Base-by-base conservation (phyloP, 768 basidiomycete genomes). In the Trametes maxima region DNA sequence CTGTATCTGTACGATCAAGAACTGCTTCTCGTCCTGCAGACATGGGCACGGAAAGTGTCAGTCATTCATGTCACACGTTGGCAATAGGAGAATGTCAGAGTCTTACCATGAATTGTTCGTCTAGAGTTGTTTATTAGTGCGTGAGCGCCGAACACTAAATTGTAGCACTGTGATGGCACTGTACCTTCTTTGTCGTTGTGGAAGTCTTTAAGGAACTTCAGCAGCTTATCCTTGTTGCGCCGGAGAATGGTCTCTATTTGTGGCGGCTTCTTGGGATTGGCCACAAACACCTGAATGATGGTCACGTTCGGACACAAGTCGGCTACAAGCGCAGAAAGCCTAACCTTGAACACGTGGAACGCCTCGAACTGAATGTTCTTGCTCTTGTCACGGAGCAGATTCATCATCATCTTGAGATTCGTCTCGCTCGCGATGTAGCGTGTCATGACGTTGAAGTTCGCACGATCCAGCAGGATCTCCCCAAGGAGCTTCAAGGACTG, bases 361-460 rank as follows among this genome's bases (percentile, higher is more conserved):
- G 97, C 96, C 74, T 99, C 97, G 59, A 98, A 99, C 74, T 99
- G 97, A 47, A 99, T 98, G 75, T 99, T 99, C 82, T 94, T 93
- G 83, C 95, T 98, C 84, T 95, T 97, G 74, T 98, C 94, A 63
- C 95, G 85, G 57, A 99, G 80, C 57, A 98, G 83, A 75, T 98
- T 98, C 97, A 99, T 99, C 94, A 99, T 97, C 89, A 96, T 93
- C 88, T 98, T 98, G 65, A 99, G 82, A 73, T 98, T 99, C 28
- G 88, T 89, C 72, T 98, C 97, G 69, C 88, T 89, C 10, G 93
- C 85, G 68, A 99, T 99, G 73, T 98, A 99, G 7, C 89, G 85
- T 0, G 97, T 98, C 97, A 99, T 99, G 70, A 98, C 93, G 67
- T 83, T 94, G 80, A 98, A 98, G 76, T 99, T 99, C 48, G 95